Conservation (phyloP, 805 yeast genomes). For the Priceomyces castillae region DNA sequence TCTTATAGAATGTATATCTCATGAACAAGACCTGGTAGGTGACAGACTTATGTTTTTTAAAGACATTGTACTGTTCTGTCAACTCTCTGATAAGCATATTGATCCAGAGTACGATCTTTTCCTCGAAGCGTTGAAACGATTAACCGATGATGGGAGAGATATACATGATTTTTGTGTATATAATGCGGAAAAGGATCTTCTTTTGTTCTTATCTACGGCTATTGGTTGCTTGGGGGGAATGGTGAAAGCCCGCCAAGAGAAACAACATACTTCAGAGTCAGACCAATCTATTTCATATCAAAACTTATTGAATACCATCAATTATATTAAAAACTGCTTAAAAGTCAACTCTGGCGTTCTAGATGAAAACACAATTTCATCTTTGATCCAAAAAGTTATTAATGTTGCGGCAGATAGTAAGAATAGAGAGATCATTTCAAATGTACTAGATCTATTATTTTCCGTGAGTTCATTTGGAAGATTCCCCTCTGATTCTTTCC, state of each 20-base stretch:
- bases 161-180: slow-evolving; percentile 49
- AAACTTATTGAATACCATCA: slow-evolving; percentile 20
- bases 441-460: slow-evolving; percentile 41
- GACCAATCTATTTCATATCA: slow-evolving; percentile 11
- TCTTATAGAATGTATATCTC: slow-evolving; percentile 52
- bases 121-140: slow-evolving; percentile 41
- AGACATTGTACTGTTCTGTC: slow-evolving; percentile 49
- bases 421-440: slow-evolving; percentile 30
- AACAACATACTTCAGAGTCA: background rate
- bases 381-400: slow-evolving; percentile 32
- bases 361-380: slow-evolving; percentile 33
- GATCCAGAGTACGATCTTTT: slow-evolving; percentile 54
- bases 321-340: slow-evolving; percentile 43
- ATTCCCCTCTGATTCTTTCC: slow-evolving; percentile 41
- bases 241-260: slow-evolving; percentile 9
- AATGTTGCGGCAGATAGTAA: slow-evolving; percentile 41
- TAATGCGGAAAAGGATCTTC: slow-evolving; percentile 29
- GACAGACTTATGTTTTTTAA: slow-evolving; percentile 55
- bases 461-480: slow-evolving; percentile 45
- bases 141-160: slow-evolving; percentile 55
- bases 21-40: slow-evolving; percentile 50
- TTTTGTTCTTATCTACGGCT: slow-evolving; percentile 12
- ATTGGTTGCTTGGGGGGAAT: slow-evolving; percentile 11
- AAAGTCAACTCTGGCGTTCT: slow-evolving; percentile 46
- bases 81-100: slow-evolving; percentile 25